Evolutionary conservation across 495 filamentous ascomycete genomes (phyloP), one percentile per base, ranked within the genome.

Genomic region (Penicillium manginii): DNA sequence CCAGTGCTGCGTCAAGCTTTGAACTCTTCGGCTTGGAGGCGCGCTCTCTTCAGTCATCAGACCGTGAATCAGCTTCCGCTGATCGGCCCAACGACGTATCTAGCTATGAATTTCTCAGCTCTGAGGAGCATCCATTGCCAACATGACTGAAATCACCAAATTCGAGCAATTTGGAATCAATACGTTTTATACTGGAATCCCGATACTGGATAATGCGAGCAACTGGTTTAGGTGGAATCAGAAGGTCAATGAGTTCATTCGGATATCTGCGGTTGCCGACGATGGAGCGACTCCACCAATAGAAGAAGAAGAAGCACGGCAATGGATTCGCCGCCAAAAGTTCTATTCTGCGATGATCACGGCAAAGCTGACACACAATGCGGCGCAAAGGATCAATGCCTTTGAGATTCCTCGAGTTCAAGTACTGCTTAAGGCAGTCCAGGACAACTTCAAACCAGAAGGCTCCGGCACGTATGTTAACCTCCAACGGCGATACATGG

Each of bases 311-410:
- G 55, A 31, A 58, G 48, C 48, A 32, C 48, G 31, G 48, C 48
- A 58, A 58, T 58, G 48, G 55, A 33, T 22, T 52, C 55, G 33
- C 21, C 48, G 50, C 32, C 48, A 58, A 33, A 58, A 45, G 14
- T 58, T 58, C 43, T 58, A 58, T 21, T 58, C 55, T 22, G 55
- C 55, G 31, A 58, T 58, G 48, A 58, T 58, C 37, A 46, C 55
- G 26, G 55, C 55, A 33, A 58, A 58, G 37, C 26, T 58, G 48
- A 58, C 55, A 10, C 48, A 58, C 35, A 52, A 50, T 52, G 55
- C 55, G 48, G 55, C 55, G 4, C 55, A 58, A 33, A 45, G 55
- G 19, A 58, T 58, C 26, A 52, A 58, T 21, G 55, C 55, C 33
- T 58, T 58, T 33, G 50, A 58, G 22, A 58, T 58, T 17, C 1